phyloP scores from a whole-genome alignment of 2,329 filamentous ascomycete species.

The Aureobasidium sp. region DNA sequence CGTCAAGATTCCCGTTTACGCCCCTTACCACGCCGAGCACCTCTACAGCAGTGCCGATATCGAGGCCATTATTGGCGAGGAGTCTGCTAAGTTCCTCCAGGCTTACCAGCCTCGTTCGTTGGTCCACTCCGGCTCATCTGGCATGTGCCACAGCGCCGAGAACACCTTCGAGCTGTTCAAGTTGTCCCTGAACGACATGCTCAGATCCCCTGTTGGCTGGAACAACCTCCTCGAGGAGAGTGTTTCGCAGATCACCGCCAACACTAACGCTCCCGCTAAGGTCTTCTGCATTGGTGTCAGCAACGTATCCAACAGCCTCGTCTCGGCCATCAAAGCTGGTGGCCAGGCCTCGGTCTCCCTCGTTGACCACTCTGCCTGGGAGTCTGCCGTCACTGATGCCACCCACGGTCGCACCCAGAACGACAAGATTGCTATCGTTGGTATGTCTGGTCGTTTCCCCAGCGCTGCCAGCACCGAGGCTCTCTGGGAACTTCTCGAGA shows the following conservation, averaged over 20 bases:
- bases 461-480: constrained; percentile 62
- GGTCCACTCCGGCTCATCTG: constrained; percentile 39
- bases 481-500: constrained; percentile 67
- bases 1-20: constrained; percentile 47
- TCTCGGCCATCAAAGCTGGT: constrained; percentile 44
- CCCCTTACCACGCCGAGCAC: constrained; percentile 51
- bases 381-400: constrained; percentile 21
- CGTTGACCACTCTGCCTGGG: constrained; percentile 39
- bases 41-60: constrained; percentile 44
- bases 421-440: constrained; percentile 76
- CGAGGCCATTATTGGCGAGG: constrained; percentile 39
- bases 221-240: constrained; percentile 39
- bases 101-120: constrained; percentile 34
- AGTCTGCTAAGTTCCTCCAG: constrained; percentile 32
- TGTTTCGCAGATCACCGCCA: constrained; percentile 37
- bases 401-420: constrained; percentile 40
- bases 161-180: constrained; percentile 39
- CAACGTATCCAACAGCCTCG: constrained; percentile 47
- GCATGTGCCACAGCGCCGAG: constrained; percentile 37
- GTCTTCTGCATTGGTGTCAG: constrained; percentile 44
- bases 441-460: constrained; percentile 71
- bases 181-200: constrained; percentile 36
- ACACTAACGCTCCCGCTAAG: constrained; percentile 32
- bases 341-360: constrained; percentile 36
- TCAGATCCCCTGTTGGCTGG: constrained; percentile 41